Evolutionary conservation across 495 filamentous ascomycete genomes (phyloP), one percentile per base, ranked within the genome.

Genomic region (Aspergillus baeticus): DNA sequence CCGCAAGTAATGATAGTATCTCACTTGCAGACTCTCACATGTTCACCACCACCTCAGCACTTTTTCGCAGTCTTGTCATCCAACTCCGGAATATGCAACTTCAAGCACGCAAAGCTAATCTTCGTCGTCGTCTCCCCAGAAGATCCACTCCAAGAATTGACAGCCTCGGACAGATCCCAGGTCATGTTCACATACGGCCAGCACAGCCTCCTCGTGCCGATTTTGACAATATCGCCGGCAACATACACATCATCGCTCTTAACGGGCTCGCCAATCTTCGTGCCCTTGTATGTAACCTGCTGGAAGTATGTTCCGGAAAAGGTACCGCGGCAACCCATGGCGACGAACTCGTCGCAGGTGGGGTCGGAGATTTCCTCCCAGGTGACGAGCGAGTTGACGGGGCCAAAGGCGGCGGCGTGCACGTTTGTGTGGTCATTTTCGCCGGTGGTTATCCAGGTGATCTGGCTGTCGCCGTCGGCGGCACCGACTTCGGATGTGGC

Each of bases 151-250:
- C 39, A 62, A 20, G 59, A 54, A 33, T 53, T 61, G 33, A 70
- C 71, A 6, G 68, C 54, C 46, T 61, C 47, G 10, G 67, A 69
- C 41, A 81, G 57, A 55, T 72, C 67, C 77, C 79, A 82, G 1
- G 55, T 60, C 74, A 76, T 79, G 51, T 66, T 70, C 4, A 80
- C 78, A 57, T 83, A 82, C 26, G 80, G 80, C 80, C 80, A 83
- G 65, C 80, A 83, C 51, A 83, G 68, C 36, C 68, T 71, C 10
- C 73, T 70, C 41, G 73, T 70, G 10, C 58, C 57, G 64, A 81
- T 72, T 18, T 69, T 79, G 4, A 73, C 73, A 67, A 83, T 81
- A 58, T 83, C 80, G 15, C 80, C 80, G 2, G 78, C 74, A 50
- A 83, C 74, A 56, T 74, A 79, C 20, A 74, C 69, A 64, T 81